Evolutionary conservation across 164 flowering plant genomes (phyloP).

Genomic region (Nelumbo lutea): DNA sequence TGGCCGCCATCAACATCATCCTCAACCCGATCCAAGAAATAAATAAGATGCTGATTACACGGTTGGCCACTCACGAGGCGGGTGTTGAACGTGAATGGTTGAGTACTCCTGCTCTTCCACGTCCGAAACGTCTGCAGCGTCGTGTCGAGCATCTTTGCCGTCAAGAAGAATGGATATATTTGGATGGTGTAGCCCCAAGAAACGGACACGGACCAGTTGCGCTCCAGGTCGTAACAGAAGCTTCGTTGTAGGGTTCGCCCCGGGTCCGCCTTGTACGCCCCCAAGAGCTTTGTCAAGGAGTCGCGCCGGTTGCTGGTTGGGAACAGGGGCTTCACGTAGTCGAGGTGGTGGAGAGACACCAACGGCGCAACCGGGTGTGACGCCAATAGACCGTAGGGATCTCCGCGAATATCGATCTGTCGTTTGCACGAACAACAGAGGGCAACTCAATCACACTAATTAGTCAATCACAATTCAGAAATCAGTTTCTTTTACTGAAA

Average conservation of each 20-base stretch:
- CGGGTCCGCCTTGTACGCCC: constrained; percentile 50
- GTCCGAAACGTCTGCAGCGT: constrained; percentile 56
- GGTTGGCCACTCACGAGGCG: constrained; percentile 35
- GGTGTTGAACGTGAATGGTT: constrained; percentile 66
- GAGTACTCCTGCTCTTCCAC: constrained; percentile 49
- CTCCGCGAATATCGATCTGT: constrained; percentile 53
- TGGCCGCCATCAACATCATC: neutral
- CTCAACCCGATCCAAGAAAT: constrained; percentile 33
- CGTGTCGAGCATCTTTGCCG: constrained; percentile 46
- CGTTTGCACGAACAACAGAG: neutral
- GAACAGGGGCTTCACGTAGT: constrained; percentile 53
- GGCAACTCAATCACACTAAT: neutral
- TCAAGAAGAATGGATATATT: constrained; percentile 39
- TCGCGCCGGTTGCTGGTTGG: constrained; percentile 36
- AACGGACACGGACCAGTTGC: constrained; percentile 64
- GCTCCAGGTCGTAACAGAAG: constrained; percentile 48
- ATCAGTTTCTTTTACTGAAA: too few species aligned
- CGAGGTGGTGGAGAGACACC: constrained; percentile 84
- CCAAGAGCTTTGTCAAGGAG: constrained; percentile 31
- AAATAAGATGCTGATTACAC: constrained; percentile 36
- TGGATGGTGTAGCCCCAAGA: constrained; percentile 85
- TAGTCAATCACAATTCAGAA: too few species aligned
- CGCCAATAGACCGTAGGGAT: constrained; percentile 53
- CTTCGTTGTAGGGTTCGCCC: constrained; percentile 62
- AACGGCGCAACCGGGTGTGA: constrained; percentile 87